Percentiles rank a stretch among this genome's conserved stretches.
These are phyloP conservation scores for Blastobotrys chiropterorum DNA, from an alignment of 805 yeast species.

Conservation along the genomic window DNA sequence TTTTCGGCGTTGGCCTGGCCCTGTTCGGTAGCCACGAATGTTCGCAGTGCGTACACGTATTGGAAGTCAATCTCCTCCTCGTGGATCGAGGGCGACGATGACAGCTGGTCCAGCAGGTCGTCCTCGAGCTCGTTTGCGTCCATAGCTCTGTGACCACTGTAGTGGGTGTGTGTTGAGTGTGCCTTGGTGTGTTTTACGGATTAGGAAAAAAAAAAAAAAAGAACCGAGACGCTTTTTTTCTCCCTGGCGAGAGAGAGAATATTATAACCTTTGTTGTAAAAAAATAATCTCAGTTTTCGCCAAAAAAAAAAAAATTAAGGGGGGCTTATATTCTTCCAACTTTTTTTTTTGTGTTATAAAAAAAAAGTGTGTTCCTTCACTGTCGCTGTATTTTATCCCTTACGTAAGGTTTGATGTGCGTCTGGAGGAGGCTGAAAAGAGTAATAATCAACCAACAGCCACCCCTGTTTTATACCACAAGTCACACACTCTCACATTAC, in stretches of 20 bases:
- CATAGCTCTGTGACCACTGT: not conserved
- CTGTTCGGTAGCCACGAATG: constrained; percentile 87
- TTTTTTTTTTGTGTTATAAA: too few relatives aligned
- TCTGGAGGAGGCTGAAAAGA: not conserved
- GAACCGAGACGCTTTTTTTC: not conserved
- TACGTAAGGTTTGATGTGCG: not conserved
- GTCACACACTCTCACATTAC: too few relatives aligned
- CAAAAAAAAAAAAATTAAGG: not conserved
- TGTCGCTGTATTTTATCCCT: not conserved
- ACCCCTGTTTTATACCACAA: not conserved
- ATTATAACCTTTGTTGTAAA: too few relatives aligned
- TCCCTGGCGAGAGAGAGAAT: not conserved
- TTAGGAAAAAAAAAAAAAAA: not conserved
- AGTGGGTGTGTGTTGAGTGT: not conserved
- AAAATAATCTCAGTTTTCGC: too few relatives aligned
- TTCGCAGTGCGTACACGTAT: constrained; percentile 77
- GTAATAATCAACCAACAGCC: not conserved
- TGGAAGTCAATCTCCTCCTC: constrained; percentile 68
- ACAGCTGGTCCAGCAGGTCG: constrained; percentile 35
- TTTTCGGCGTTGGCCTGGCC: constrained; percentile 76
- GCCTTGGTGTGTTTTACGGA: not conserved
- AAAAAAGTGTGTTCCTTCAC: not conserved
- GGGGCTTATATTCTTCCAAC: too few relatives aligned
- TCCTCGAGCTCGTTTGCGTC: constrained; percentile 1
- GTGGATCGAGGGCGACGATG: constrained; percentile 56